A percentile compares a stretch with the other conserved stretches of the same genome.
phyloP scores from a whole-genome alignment of 495 filamentous ascomycete genomes.

The Aspergillus saccharolyticus region DNA sequence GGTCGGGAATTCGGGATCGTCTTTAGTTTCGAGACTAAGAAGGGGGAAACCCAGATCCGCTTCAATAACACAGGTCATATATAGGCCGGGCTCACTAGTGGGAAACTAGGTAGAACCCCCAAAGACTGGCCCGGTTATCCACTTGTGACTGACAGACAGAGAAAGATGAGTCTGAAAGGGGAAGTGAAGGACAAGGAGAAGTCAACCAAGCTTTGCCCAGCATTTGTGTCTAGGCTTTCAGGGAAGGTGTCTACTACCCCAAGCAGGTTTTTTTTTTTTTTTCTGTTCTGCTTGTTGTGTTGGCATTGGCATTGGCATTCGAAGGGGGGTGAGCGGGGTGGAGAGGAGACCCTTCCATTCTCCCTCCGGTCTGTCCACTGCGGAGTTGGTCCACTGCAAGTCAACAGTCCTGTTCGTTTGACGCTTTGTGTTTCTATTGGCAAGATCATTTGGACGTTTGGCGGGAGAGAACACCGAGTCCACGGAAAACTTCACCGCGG shows the following conservation, averaged over 20 bases:
- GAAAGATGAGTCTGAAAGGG: too few relatives aligned
- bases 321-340: too few relatives aligned
- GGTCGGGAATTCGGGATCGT: background rate
- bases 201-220: background rate
- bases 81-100: background rate
- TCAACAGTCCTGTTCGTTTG: background rate
- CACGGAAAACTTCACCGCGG: background rate
- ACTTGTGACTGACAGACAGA: too few relatives aligned
- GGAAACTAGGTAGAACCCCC: background rate
- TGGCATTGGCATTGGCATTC: too few relatives aligned
- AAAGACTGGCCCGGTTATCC: too few relatives aligned
- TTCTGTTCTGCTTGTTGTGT: too few relatives aligned
- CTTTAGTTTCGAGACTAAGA: too few relatives aligned
- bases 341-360: too few relatives aligned
- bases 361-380: background rate
- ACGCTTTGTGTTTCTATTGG: too few relatives aligned
- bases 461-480: too few relatives aligned
- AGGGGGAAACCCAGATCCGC: too few relatives aligned
- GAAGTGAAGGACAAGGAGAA: background rate
- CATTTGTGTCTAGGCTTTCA: background rate
- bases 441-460: background rate
- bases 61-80: background rate
- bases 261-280: background rate
- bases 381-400: too few relatives aligned
- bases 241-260: background rate